These are phyloP conservation scores for Penicillium soppii DNA, from an alignment of 495 filamentous ascomycete species.

Conservation along the genomic window DNA sequence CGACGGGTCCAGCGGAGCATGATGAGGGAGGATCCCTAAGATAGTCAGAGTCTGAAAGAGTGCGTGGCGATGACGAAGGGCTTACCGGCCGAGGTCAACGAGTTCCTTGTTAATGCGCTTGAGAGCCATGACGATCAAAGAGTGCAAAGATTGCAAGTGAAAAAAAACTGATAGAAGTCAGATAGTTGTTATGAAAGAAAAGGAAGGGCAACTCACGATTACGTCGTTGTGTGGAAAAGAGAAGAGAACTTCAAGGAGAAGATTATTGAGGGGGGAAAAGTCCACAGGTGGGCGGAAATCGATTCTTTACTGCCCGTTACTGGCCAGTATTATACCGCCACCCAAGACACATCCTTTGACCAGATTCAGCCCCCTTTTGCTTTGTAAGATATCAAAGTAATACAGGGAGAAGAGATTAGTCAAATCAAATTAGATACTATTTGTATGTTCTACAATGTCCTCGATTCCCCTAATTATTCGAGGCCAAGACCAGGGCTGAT, in stretches of 20 bases:
- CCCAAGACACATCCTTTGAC: constrained; percentile 7
- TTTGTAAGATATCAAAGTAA: too few species aligned
- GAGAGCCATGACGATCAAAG: constrained; percentile 73
- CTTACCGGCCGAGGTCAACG: constrained; percentile 97
- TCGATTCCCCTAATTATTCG: too few species aligned
- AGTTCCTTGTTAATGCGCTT: constrained; percentile 99
- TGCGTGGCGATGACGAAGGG: constrained; percentile 5
- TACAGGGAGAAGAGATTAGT: too few species aligned
- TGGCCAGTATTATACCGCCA: constrained; percentile 20
- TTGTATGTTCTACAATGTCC: too few species aligned
- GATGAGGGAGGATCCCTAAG: constrained; percentile 94
- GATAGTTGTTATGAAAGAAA: not conserved
- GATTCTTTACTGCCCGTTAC: constrained; percentile 17
- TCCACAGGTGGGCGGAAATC: constrained; percentile 18
- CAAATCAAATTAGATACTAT: not conserved
- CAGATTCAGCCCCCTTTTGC: constrained; percentile 3
- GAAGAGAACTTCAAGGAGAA: constrained; percentile 19
- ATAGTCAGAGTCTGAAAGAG: constrained; percentile 5
- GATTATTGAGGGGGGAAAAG: constrained; percentile 27
- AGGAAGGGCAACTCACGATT: constrained; percentile 24
- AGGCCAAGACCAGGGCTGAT: too few species aligned
- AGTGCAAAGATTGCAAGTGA: not conserved
- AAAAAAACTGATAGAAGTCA: constrained; percentile 11
- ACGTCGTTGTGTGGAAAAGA: constrained; percentile 35
- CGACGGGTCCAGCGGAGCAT: constrained; percentile 93